phyloP scores from a whole-genome alignment of 2,329 filamentous ascomycete genomes.

The Cladophialophora bantiana region DNA sequence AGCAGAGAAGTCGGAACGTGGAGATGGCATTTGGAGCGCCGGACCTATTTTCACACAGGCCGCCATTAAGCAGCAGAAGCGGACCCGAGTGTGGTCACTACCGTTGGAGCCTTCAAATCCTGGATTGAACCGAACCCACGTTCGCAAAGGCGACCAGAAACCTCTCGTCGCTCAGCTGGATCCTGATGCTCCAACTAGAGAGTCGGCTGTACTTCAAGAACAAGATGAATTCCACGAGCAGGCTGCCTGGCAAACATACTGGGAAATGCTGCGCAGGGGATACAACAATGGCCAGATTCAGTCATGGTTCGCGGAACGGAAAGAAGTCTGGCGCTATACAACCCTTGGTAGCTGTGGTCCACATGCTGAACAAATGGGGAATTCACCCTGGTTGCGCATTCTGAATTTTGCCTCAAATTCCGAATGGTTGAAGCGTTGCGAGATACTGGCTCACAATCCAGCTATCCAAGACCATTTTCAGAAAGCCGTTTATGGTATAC shows the following conservation, averaged over 20 bases:
- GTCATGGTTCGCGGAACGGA: conserved; percentile 84
- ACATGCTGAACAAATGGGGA: conserved; percentile 48
- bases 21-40: conserved; percentile 77
- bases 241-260: conserved; percentile 92
- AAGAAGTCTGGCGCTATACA: conserved; percentile 87
- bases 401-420: conserved; percentile 38
- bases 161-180: conserved; percentile 85
- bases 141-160: conserved; percentile 56
- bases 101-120: conserved; percentile 69
- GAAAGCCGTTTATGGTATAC: conserved; percentile 84
- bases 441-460: conserved; percentile 63
- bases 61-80: conserved; percentile 88
- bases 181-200: conserved; percentile 84
- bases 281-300: conserved; percentile 74
- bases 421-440: conserved; percentile 35
- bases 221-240: conserved; percentile 89
- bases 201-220: conserved; percentile 76
- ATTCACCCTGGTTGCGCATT: conserved; percentile 41
- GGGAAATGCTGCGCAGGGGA: conserved; percentile 89
- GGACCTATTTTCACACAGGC: conserved; percentile 93
- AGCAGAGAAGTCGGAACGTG: conserved; percentile 76
- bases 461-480: conserved; percentile 75
- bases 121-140: conserved; percentile 59
- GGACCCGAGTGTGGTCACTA: conserved; percentile 71
- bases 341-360: conserved; percentile 70